Base-by-base conservation (phyloP, 495 filamentous ascomycete genomes). In the Hyaloscypha variabilis region DNA sequence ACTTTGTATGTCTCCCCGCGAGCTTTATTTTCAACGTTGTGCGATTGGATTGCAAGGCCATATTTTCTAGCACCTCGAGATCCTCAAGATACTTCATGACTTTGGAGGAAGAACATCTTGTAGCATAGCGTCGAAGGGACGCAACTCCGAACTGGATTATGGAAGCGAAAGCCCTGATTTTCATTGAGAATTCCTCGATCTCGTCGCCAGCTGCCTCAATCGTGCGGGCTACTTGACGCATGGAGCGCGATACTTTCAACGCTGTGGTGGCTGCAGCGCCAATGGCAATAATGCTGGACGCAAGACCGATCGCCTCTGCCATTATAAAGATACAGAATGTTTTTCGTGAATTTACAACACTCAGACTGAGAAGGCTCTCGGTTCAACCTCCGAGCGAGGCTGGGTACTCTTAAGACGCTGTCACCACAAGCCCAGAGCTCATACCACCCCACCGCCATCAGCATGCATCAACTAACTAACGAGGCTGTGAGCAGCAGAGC, bases 231-330 rank as follows among this genome's bases (percentile, higher is more conserved):
- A 24, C 5, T 2, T 28, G 13, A 14, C 17, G n/a, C 17, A 63
- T 36, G 21, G 25, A 54, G 14, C 29, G 51, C 1, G 46, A 23
- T 19, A 61, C 14, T 29, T 61, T 61, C 3, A 23, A 34, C 4
- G 59, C 59, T 4, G 17, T 29, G 10, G 23, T 39, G 23, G 36
- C 59, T 1, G 34, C 46, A 29, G 36, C 59, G 8, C 21, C 23
- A 17, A 55, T 63, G 2, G 60, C 60, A 8, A 39, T 31, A 8
- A 63, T 28, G 51, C 60, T 55, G 2, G 11, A 21, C 14, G 39
- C 10, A 34, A 63, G 25, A 31, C 51, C 60, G 6, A 54, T 6
- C 34, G 26, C 6, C 17, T 63, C 60, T 36, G 60, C 60, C 60
- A 63, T 63, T 11, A 39, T 50, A 36, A 36, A 36, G 31, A 36